Evolutionary conservation across 1,284 basidiomycete species (phyloP).

Genomic region (Leccinum subrobustum): DNA sequence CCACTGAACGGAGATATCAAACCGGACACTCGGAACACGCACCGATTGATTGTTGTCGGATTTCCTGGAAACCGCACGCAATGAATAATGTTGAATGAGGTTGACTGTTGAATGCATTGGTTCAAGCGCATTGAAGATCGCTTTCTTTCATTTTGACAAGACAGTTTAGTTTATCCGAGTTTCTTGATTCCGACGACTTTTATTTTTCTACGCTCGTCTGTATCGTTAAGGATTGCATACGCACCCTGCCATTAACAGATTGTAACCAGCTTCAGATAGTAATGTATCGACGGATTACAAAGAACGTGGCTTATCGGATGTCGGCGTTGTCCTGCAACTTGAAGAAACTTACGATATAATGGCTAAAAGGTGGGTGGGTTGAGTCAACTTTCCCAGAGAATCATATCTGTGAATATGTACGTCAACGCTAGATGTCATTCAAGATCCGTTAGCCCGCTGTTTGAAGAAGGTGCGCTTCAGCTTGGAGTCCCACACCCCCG

Average conservation of each 20-base stretch:
- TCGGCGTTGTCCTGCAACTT: too few relatives aligned
- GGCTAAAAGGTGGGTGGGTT: too few relatives aligned
- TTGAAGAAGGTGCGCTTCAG: too few relatives aligned
- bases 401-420: too few relatives aligned
- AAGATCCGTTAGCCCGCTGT: too few relatives aligned
- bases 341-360: too few relatives aligned
- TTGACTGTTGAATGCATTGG: not conserved
- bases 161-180: not conserved
- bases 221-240: not conserved
- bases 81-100: not conserved
- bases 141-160: not conserved
- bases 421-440: too few relatives aligned
- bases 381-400: too few relatives aligned
- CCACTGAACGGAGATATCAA: conserved; percentile 65
- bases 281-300: not conserved
- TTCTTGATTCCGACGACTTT: not conserved
- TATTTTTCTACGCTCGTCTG: not conserved
- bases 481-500: too few relatives aligned
- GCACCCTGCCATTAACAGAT: not conserved
- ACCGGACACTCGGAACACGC: conserved; percentile 45
- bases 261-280: not conserved
- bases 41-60: conserved; percentile 39
- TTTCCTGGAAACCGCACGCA: conserved; percentile 18
- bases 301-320: too few relatives aligned
- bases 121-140: not conserved